Conservation (phyloP, 129 eudicot species). For the Centrapalus pauciflorus region DNA sequence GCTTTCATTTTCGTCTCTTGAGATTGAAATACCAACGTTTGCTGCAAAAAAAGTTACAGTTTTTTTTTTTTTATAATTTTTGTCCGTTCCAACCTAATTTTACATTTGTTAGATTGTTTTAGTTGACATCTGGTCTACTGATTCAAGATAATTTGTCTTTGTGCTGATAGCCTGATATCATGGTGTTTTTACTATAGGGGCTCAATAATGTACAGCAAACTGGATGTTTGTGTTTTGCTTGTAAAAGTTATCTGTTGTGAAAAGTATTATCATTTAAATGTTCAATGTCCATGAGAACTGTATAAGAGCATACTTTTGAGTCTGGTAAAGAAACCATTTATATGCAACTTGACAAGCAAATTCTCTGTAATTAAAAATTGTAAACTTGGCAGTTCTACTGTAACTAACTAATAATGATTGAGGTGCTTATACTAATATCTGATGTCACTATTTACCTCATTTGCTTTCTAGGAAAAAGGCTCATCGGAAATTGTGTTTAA, state of each 20-base stretch:
- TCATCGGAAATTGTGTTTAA: constrained; percentile 83
- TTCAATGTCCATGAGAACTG: not conserved
- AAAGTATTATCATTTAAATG: not conserved
- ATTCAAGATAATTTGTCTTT: not conserved
- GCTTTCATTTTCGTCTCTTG: not conserved
- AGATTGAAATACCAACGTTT: not conserved
- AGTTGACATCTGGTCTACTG: not conserved
- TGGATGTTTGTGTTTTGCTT: not conserved
- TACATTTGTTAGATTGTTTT: not conserved
- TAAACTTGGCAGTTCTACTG: not conserved
- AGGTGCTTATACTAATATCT: not conserved
- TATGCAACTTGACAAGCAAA: not conserved
- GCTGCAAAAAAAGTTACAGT: not conserved
- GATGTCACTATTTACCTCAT: not conserved
- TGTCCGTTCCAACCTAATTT: not conserved
- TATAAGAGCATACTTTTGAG: not conserved
- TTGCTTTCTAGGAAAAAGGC: constrained; percentile 63
- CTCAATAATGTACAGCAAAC: not conserved
- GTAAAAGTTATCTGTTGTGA: not conserved
- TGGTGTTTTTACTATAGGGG: not conserved
- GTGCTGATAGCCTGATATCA: not conserved
- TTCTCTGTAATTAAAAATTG: too few species aligned
- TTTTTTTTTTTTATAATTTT: not conserved
- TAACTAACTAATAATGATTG: not conserved
- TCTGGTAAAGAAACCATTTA: not conserved